phyloP scores from a whole-genome alignment of 768 basidiomycete species.

The Boletus reticuloceps region DNA sequence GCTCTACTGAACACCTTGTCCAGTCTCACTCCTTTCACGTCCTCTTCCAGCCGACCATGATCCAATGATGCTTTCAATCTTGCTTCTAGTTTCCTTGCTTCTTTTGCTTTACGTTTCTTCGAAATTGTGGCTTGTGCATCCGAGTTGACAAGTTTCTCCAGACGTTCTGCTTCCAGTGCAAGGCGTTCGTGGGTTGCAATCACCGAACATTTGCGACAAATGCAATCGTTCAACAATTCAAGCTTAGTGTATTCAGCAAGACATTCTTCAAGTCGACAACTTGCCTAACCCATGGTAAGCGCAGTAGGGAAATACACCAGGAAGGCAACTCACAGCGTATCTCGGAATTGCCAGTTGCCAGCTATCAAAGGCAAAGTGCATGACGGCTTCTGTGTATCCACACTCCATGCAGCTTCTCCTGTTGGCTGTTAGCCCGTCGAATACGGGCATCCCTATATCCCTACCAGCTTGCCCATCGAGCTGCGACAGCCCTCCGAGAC shows the following conservation, averaged over 20 bases:
- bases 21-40: constrained; percentile 74
- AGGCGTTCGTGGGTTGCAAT: constrained; percentile 70
- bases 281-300: constrained; percentile 40
- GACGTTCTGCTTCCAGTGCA: constrained; percentile 54
- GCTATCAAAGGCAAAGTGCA: constrained; percentile 87
- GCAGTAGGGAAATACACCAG: background rate
- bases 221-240: constrained; percentile 86
- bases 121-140: constrained; percentile 55
- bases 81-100: constrained; percentile 62
- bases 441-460: constrained; percentile 65
- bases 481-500: constrained; percentile 56
- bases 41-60: constrained; percentile 79
- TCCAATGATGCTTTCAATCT: constrained; percentile 63
- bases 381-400: constrained; percentile 92
- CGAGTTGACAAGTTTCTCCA: constrained; percentile 38
- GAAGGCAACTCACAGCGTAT: constrained; percentile 47
- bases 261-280: constrained; percentile 76
- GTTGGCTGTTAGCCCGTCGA: constrained; percentile 90
- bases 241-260: constrained; percentile 86
- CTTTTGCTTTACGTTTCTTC: constrained; percentile 73
- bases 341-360: constrained; percentile 77
- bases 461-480: constrained; percentile 19
- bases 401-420: constrained; percentile 84
- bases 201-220: constrained; percentile 90
- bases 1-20: constrained; percentile 73